These are phyloP conservation scores for Haplosporangium gracile DNA, from an alignment of 192 early-diverging fungal genomes.

Conservation along the genomic window DNA sequence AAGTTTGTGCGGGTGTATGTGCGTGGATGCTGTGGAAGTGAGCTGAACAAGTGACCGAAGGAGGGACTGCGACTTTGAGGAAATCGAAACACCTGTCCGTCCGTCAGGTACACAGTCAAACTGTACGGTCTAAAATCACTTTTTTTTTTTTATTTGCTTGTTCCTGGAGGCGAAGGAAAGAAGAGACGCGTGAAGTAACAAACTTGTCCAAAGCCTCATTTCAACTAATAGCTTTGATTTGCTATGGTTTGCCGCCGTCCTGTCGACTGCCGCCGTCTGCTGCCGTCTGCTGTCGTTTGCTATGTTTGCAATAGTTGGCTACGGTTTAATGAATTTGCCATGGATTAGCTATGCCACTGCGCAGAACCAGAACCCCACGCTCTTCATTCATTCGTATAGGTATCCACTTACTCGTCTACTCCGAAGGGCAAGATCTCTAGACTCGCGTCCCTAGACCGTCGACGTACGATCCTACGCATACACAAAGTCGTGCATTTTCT, in stretches of 20 bases:
- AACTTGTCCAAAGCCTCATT: not conserved
- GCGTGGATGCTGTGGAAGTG: not conserved
- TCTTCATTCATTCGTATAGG: too few relatives aligned
- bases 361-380: not conserved
- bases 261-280: too few relatives aligned
- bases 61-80: not conserved
- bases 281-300: too few relatives aligned
- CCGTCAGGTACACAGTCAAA: not conserved
- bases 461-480: not conserved
- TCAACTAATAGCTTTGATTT: too few relatives aligned
- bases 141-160: not conserved
- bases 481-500: not conserved
- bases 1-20: not conserved
- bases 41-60: not conserved
- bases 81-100: not conserved
- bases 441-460: not conserved
- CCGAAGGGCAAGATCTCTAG: not conserved
- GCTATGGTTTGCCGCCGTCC: too few relatives aligned
- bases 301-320: too few relatives aligned
- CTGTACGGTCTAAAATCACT: too few relatives aligned
- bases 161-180: not conserved
- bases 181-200: slow-evolving; percentile 5
- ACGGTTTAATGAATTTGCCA: not conserved
- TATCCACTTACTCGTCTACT: not conserved
- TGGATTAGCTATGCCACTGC: not conserved